These are phyloP conservation scores for Cystofilobasidium capitatum DNA, from an alignment of 768 basidiomycete genomes.

Conservation along the genomic window DNA sequence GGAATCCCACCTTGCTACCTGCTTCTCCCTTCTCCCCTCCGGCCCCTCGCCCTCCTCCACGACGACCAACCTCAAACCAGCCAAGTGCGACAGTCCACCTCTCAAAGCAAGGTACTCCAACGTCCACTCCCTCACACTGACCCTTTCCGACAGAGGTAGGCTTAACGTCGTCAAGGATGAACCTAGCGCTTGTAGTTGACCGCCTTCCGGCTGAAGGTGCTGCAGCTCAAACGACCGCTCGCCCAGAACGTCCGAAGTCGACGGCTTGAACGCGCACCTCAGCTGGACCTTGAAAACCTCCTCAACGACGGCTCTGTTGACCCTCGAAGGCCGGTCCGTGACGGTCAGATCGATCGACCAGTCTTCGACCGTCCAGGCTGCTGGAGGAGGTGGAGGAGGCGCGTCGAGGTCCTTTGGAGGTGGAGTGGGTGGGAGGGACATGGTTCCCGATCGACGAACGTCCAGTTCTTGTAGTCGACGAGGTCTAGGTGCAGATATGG, in stretches of 20 bases:
- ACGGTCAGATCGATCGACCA: conserved; percentile 14
- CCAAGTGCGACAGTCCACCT: conserved; percentile 55
- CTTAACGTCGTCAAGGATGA: conserved; percentile 12
- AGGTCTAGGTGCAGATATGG: not conserved
- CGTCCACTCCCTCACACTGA: conserved; percentile 50
- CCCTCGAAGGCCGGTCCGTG: not conserved
- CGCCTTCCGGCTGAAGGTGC: conserved; percentile 43
- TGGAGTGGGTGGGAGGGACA: not conserved
- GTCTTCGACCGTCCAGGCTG: not conserved
- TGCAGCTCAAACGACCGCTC: conserved; percentile 28
- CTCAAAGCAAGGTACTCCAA: conserved; percentile 53
- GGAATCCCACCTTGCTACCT: conserved; percentile 54
- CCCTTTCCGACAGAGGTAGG: conserved; percentile 37
- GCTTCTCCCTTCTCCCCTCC: conserved; percentile 33
- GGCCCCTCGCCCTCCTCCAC: conserved; percentile 42
- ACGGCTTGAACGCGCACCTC: not conserved
- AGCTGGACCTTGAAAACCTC: not conserved
- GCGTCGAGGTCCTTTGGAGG: conserved; percentile 3
- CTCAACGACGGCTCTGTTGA: not conserved
- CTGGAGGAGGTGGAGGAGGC: not conserved
- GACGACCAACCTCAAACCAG: conserved; percentile 62
- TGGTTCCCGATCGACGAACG: not conserved
- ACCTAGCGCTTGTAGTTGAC: conserved; percentile 12
- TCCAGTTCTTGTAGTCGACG: not conserved
- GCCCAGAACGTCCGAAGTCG: not conserved